Evolutionary conservation across 1,284 basidiomycete genomes (phyloP), one percentile per base, ranked within the genome.

Genomic region (Inonotus obliquus): DNA sequence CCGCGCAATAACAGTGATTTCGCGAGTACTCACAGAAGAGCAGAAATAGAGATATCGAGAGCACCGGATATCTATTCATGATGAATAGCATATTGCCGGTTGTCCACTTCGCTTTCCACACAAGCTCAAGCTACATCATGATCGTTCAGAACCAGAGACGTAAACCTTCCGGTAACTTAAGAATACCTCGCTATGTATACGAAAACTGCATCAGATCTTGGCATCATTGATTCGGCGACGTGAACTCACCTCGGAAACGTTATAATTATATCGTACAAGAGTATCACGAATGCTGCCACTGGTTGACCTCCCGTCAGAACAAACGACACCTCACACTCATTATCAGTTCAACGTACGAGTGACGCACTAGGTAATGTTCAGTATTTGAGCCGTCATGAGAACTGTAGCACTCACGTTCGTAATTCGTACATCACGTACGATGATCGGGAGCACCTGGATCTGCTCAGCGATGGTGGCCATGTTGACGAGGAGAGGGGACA

Each of bases 41-140:
- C 32, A 59, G 23, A n/a, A 59, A 41, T 25, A 35, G 25, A 17
- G 60, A 62, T 44, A 62, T 39, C 9, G 32, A 25, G 14, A 59
- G 14, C 3, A 54, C 56, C 6, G 61, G 55, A 54, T 62, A 62
- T 14, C 57, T 47, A 38, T 59, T 59, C 9, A 59, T n/a, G 27
- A 62, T 41, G 51, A 58, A 62, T 27, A 62, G 29, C 4, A 59
- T 27, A 47, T 62, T 62, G 27, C 55, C 61, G 3, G 47, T 39
- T 6, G 56, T 54, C 61, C 56, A 62, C 32, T 44, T 52, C 32
- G 61, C 49, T 4, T 45, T 54, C 61, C 61, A 62, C 10, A 59
- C 48, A 19, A 59, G 32, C 37, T 59, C 51, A 17, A 59, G 25
- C 61, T 62, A 21, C 35, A 19, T 32, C 51, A 17, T 17, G 32